Evolutionary conservation across 371 early-diverging fungal species (phyloP).

Genomic region (Lichtheimia hyalospora): DNA sequence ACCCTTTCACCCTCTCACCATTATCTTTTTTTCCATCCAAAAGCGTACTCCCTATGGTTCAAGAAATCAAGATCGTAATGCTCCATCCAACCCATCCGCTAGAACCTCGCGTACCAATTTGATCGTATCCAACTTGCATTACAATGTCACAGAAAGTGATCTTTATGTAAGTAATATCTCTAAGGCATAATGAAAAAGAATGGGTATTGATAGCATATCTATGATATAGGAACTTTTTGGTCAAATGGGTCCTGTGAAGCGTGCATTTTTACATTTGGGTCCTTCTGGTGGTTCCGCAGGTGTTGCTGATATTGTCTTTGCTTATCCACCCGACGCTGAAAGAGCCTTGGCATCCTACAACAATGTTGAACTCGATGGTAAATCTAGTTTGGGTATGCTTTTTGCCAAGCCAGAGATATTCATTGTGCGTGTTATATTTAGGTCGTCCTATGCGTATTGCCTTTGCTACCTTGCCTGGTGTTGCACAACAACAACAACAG

Average conservation of each 20-base stretch:
- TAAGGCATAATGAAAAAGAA: background rate
- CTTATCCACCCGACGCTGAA: slow-evolving; percentile 48
- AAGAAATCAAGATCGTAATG: slow-evolving; percentile 3
- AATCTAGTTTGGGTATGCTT: background rate
- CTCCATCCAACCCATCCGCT: background rate
- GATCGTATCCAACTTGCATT: slow-evolving; percentile 61
- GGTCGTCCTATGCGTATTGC: slow-evolving; percentile 54
- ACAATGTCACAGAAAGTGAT: slow-evolving; percentile 67
- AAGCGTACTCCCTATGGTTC: slow-evolving; percentile 17
- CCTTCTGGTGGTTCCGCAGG: slow-evolving; percentile 65
- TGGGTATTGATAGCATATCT: background rate
- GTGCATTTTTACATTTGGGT: slow-evolving; percentile 56
- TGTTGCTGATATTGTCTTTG: slow-evolving; percentile 61
- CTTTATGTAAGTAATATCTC: slow-evolving; percentile 51
- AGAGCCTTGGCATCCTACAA: slow-evolving; percentile 56
- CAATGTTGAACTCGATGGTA: slow-evolving; percentile 66
- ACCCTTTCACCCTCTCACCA: slow-evolving; percentile 4
- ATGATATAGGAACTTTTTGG: slow-evolving; percentile 51
- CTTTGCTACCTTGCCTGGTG: slow-evolving; percentile 15
- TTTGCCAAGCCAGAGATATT: background rate
- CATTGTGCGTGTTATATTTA: slow-evolving; percentile 10
- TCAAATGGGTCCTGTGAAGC: slow-evolving; percentile 50
- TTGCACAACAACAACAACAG: background rate
- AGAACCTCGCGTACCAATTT: slow-evolving; percentile 27
- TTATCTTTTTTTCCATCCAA: slow-evolving; percentile 19